Conservation (phyloP, 2,329 filamentous ascomycete genomes). For the Fusarium scirpi region DNA sequence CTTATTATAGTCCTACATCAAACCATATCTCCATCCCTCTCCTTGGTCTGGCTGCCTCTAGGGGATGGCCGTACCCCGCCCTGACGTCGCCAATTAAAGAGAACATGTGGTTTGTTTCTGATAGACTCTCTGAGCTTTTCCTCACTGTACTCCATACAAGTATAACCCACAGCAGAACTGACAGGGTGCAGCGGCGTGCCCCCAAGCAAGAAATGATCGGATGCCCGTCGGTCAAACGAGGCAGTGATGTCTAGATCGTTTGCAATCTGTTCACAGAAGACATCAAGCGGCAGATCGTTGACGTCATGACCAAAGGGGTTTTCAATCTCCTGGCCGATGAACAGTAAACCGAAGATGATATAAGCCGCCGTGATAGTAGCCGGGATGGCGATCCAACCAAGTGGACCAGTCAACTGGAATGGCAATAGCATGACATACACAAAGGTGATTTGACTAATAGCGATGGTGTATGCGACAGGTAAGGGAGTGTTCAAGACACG, state of each 20-base stretch:
- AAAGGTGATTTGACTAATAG: conserved; percentile 88
- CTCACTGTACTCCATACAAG: conserved; percentile 56
- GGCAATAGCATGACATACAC: conserved; percentile 84
- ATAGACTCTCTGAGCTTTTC: conserved; percentile 54
- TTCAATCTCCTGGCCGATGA: conserved; percentile 84
- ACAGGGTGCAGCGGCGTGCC: conserved; percentile 66
- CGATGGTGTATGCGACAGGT: conserved; percentile 84
- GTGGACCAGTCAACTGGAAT: conserved; percentile 76
- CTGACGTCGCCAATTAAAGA: conserved; percentile 48
- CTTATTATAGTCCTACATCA: background rate
- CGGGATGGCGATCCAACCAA: conserved; percentile 82
- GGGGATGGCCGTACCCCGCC: background rate
- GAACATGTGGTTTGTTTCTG: conserved; percentile 54
- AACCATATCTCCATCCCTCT: background rate
- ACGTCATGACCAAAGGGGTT: conserved; percentile 87
- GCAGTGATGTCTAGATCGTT: conserved; percentile 81
- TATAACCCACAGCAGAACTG: conserved; percentile 51
- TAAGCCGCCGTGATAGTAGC: conserved; percentile 79
- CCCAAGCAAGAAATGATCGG: conserved; percentile 49
- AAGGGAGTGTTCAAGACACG: conserved; percentile 85
- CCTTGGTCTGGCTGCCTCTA: background rate
- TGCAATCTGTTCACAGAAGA: conserved; percentile 80
- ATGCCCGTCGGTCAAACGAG: conserved; percentile 54
- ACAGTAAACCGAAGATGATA: conserved; percentile 81
- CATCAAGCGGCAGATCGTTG: conserved; percentile 82